phyloP scores from a whole-genome alignment of 2,329 filamentous ascomycete species.

The Colletotrichum shisoi region DNA sequence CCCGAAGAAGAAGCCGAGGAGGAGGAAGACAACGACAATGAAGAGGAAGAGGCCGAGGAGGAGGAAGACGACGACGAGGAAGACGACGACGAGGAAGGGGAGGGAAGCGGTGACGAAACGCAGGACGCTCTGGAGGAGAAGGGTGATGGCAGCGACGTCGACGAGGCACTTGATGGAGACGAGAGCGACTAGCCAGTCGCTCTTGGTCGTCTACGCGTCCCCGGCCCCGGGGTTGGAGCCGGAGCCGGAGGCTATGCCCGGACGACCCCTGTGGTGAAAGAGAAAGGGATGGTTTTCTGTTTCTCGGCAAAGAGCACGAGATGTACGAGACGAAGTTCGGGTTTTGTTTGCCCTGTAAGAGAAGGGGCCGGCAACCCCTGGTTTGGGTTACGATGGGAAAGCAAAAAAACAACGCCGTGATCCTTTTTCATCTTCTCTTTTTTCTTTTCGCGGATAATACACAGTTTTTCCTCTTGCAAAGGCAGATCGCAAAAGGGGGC shows the following conservation, averaged over 20 bases:
- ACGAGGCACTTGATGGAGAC: conserved; percentile 69
- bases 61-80: conserved; percentile 56
- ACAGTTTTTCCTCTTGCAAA: not conserved
- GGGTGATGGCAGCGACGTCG: conserved; percentile 59
- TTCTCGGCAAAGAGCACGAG: not conserved
- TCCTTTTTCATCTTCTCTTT: not conserved
- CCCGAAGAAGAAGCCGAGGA: conserved; percentile 59
- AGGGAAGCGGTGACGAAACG: conserved; percentile 62
- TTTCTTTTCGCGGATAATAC: not conserved
- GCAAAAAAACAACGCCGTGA: too few species aligned
- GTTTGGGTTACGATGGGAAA: not conserved
- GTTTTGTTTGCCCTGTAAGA: not conserved
- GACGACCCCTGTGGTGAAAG: not conserved
- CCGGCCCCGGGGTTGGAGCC: not conserved
- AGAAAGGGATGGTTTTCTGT: not conserved
- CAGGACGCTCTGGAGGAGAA: conserved; percentile 62
- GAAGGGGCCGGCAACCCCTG: not conserved
- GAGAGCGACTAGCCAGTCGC: conserved; percentile 61
- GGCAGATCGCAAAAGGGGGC: not conserved
- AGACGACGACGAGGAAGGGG: conserved; percentile 59
- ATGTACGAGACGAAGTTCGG: not conserved
- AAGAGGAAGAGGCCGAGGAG: conserved; percentile 55
- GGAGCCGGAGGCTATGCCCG: too few species aligned
- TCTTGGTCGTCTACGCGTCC: not conserved
- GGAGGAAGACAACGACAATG: conserved; percentile 54